Evolutionary conservation across 2,329 filamentous ascomycete genomes (phyloP), one percentile per base, ranked within the genome.

Genomic region (Trichoderma sp.): DNA sequence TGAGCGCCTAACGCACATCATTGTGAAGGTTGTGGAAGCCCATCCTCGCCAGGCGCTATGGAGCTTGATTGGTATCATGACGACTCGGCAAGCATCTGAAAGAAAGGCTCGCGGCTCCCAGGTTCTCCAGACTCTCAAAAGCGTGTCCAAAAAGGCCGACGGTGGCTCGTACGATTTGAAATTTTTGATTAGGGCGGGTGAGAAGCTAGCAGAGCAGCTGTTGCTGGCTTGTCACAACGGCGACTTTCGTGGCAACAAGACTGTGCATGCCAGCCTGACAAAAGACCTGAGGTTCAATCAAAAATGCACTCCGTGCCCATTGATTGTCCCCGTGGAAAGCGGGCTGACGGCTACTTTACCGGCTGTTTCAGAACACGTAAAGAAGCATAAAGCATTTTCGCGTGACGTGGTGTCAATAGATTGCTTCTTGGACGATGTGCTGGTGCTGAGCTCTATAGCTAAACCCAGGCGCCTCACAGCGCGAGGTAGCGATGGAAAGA

Each of bases 1-100:
- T 79, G 88, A 90, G 69, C 83, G 92, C 11, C 82, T 99, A 7
- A 88, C 90, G 65, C 85, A 86, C 39, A 95, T 98, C 72, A 94
- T 99, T 67, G 82, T 91, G 70, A 95, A 92, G 77, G 93, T 97
- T n/a, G 90, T 97, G 10, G 86, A 89, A 52, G 85, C 89, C n/a
- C 92, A 97, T 78, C 95, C 96, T 0, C 93, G 92, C 70, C 96
- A 99, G 79, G 91, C 94, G 0, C 80, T 98, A 30, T 99, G 96
- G 96, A 92, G 91, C 75, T 82, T 99, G 43, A 87, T 98, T 66
- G 93, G 94, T 10, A 90, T 97, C 55, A 90, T 94, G 74, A 95
- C 95, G 68, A 92, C 93, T 0, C 91, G 86, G 37, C 90, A 93
- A 70, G 84, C 86, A 2, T 82, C 83, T 16, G 91, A 95, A 65